Percentiles rank a stretch among this genome's conserved stretches.
Evolutionary conservation across 2,329 filamentous ascomycete species (phyloP).

Genomic region (Bisporella sp.): DNA sequence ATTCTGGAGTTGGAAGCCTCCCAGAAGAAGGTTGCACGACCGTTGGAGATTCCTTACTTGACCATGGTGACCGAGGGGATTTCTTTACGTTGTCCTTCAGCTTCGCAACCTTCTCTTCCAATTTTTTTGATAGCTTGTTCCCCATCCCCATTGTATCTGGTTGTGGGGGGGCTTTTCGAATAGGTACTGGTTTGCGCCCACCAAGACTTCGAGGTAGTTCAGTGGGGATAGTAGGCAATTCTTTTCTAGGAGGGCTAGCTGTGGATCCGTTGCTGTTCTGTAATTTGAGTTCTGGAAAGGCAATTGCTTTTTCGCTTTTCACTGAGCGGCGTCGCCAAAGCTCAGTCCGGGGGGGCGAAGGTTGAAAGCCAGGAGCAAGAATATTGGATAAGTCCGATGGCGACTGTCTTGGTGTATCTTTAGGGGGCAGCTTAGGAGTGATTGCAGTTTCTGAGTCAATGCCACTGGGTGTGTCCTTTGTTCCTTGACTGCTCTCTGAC

Average conservation of each 20-base stretch:
- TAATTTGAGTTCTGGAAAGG: conserved; percentile 23
- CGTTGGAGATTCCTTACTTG: conserved; percentile 7
- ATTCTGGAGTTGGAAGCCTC: conserved; percentile 20
- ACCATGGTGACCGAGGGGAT: background rate
- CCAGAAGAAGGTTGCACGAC: conserved; percentile 7
- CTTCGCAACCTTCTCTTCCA: conserved; percentile 13
- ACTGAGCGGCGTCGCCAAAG: conserved; percentile 24
- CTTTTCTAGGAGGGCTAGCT: conserved; percentile 13
- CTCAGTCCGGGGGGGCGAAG: conserved; percentile 17
- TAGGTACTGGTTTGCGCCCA: conserved; percentile 20
- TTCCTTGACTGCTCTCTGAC: conserved; percentile 17
- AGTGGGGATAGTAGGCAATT: conserved; percentile 11
- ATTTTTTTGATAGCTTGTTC: conserved; percentile 13
- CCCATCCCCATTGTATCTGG: conserved; percentile 12
- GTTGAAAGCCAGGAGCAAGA: conserved; percentile 13
- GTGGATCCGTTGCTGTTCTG: conserved; percentile 26
- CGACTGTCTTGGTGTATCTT: conserved; percentile 13
- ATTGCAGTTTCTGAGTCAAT: conserved; percentile 16
- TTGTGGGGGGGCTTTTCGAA: conserved; percentile 21
- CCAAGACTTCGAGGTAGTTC: conserved; percentile 13
- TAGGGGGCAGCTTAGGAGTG: conserved; percentile 18
- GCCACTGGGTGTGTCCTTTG: conserved; percentile 19
- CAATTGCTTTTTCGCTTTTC: conserved; percentile 19
- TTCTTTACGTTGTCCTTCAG: conserved; percentile 9
- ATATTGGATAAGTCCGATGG: conserved; percentile 8